Percentiles rank a stretch among this genome's conserved stretches.
phyloP scores from a whole-genome alignment of 805 yeast genomes.

The Clavispora carvajalis region DNA sequence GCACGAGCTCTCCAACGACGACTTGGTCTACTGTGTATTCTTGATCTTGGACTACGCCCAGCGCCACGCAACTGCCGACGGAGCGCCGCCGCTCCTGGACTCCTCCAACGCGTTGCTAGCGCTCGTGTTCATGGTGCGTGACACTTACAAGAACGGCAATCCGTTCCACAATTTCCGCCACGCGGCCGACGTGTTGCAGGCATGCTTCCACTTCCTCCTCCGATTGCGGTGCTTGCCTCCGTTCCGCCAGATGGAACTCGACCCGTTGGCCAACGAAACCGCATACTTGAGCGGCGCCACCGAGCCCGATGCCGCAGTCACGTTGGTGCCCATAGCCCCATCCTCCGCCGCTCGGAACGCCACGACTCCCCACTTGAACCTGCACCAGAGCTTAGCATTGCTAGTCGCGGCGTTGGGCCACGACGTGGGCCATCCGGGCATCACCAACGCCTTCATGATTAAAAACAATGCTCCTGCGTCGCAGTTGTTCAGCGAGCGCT shows the following conservation, averaged over 20 bases:
- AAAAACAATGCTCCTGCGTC: slow-evolving; percentile 61
- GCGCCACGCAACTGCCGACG: slow-evolving; percentile 15
- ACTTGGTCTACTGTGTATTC: slow-evolving; percentile 55
- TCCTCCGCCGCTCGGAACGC: neutral
- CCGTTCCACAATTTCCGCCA: slow-evolving; percentile 95
- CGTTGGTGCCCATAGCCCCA: neutral
- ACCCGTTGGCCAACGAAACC: slow-evolving; percentile 28
- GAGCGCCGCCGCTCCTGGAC: slow-evolving; percentile 6
- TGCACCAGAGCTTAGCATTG: slow-evolving; percentile 50
- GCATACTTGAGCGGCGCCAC: slow-evolving; percentile 7
- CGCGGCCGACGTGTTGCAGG: slow-evolving; percentile 93
- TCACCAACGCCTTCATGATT: slow-evolving; percentile 71
- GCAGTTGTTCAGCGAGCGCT: slow-evolving; percentile 51
- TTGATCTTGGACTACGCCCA: slow-evolving; percentile 47
- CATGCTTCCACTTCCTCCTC: slow-evolving; percentile 62
- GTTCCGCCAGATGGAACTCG: slow-evolving; percentile 30
- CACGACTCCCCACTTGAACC: slow-evolving; percentile 24
- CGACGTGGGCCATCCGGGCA: slow-evolving; percentile 95
- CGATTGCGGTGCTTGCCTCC: slow-evolving; percentile 36
- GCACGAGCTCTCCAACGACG: slow-evolving; percentile 59
- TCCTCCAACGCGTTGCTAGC: slow-evolving; percentile 44
- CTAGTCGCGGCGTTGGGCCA: slow-evolving; percentile 87
- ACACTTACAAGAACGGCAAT: slow-evolving; percentile 77
- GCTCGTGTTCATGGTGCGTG: slow-evolving; percentile 63
- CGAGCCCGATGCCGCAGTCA: neutral